Conservation (phyloP, 2,329 filamentous ascomycete genomes). For the Fusarium dimerum region DNA sequence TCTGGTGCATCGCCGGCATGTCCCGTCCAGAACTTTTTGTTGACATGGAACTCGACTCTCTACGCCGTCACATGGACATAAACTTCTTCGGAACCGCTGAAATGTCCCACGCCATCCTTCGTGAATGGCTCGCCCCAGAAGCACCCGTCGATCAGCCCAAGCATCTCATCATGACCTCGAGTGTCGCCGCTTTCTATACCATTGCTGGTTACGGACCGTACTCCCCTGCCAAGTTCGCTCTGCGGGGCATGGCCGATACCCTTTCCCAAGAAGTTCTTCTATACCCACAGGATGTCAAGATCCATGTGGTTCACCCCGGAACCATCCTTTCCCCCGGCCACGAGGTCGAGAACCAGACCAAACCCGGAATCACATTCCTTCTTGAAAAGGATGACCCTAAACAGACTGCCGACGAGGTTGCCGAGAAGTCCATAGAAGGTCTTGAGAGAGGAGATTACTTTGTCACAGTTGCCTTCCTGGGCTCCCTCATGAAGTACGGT, state of each 20-base stretch:
- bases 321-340: conserved; percentile 78
- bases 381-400: conserved; percentile 82
- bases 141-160: conserved; percentile 54
- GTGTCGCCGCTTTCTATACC: conserved; percentile 72
- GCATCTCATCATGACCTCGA: conserved; percentile 88
- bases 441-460: conserved; percentile 81
- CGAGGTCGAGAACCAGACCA: conserved; percentile 73
- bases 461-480: conserved; percentile 74
- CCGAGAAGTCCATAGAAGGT: conserved; percentile 66
- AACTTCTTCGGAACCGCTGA: conserved; percentile 89
- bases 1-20: conserved; percentile 87
- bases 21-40: conserved; percentile 75
- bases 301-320: conserved; percentile 83
- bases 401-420: conserved; percentile 78
- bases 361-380: conserved; percentile 76
- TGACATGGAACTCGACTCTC: conserved; percentile 66
- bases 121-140: conserved; percentile 66
- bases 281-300: conserved; percentile 79
- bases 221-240: conserved; percentile 79
- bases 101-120: conserved; percentile 78
- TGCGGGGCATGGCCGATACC: conserved; percentile 80
- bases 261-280: conserved; percentile 81
- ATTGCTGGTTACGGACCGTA: conserved; percentile 84
- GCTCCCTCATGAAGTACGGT: conserved; percentile 68
- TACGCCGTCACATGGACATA: conserved; percentile 83